Conservation (phyloP, 1,139 yeast species). For the Kurtzmaniella quercitrusa region DNA sequence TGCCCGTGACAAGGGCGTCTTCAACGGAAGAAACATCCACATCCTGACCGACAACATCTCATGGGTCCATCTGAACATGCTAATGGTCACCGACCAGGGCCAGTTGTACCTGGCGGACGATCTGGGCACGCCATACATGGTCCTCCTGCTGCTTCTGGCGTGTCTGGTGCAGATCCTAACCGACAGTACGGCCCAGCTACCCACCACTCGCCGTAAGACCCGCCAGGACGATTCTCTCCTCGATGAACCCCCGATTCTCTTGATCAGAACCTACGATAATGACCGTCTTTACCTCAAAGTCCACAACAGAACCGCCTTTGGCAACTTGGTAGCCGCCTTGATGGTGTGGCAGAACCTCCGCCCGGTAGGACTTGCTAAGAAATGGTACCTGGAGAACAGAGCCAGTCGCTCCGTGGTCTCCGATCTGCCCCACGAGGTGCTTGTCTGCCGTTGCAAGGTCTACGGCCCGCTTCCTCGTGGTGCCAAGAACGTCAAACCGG, state of each 20-base stretch:
- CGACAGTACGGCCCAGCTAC: slow-evolving; percentile 6
- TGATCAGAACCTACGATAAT: slow-evolving; percentile 43
- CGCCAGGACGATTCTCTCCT: slow-evolving; percentile 3
- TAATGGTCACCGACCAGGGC: slow-evolving; percentile 36
- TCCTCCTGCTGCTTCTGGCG: slow-evolving; percentile 36
- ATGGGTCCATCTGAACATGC: slow-evolving; percentile 32
- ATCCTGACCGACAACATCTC: slow-evolving; percentile 36
- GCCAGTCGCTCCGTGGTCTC: slow-evolving; percentile 23
- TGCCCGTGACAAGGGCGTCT: slow-evolving; percentile 32
- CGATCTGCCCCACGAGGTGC: slow-evolving; percentile 36
- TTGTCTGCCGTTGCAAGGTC: slow-evolving; percentile 63
- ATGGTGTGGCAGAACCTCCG: slow-evolving; percentile 63
- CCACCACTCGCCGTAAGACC: background rate
- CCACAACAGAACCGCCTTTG: slow-evolving; percentile 40
- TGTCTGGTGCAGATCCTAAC: slow-evolving; percentile 40
- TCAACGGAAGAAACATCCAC: slow-evolving; percentile 31
- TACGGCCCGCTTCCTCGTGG: slow-evolving; percentile 56
- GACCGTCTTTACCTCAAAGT: slow-evolving; percentile 46
- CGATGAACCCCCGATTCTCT: slow-evolving; percentile 41
- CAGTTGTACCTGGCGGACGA: slow-evolving; percentile 34
- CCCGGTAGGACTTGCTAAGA: slow-evolving; percentile 55
- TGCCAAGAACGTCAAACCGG: slow-evolving; percentile 36
- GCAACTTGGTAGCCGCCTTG: slow-evolving; percentile 46
- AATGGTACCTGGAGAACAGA: slow-evolving; percentile 48
- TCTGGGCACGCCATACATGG: slow-evolving; percentile 27